Evolutionary conservation across 495 filamentous ascomycete genomes (phyloP).

Genomic region (Neurospora sp.): DNA sequence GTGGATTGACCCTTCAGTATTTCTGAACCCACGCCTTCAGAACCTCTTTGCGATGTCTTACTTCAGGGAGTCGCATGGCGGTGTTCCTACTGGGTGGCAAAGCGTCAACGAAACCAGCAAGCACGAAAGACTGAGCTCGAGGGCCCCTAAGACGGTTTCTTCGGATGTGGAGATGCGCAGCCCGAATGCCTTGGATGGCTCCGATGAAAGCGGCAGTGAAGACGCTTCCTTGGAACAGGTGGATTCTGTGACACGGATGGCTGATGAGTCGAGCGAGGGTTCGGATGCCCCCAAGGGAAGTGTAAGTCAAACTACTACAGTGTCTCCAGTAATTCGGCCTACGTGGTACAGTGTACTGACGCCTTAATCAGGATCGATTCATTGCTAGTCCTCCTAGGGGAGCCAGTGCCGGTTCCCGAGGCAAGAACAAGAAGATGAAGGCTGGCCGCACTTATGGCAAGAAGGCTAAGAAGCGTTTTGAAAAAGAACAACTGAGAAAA

Average conservation of each 20-base stretch:
- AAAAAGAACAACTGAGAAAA: slow-evolving; percentile 17
- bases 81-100: slow-evolving; percentile 56
- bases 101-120: slow-evolving; percentile 43
- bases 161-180: slow-evolving; percentile 26
- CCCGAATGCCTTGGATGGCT: slow-evolving; percentile 18
- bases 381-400: neutral
- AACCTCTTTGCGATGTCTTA: slow-evolving; percentile 62
- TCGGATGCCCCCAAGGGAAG: slow-evolving; percentile 19
- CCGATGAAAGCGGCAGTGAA: slow-evolving; percentile 36
- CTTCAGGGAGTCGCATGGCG: slow-evolving; percentile 36
- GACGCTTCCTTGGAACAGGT: slow-evolving; percentile 7
- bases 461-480: slow-evolving; percentile 24
- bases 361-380: neutral
- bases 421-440: slow-evolving; percentile 29
- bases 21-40: slow-evolving; percentile 45
- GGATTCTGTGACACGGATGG: slow-evolving; percentile 34
- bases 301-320: slow-evolving; percentile 10
- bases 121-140: slow-evolving; percentile 47
- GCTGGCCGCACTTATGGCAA: slow-evolving; percentile 25
- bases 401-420: slow-evolving; percentile 2
- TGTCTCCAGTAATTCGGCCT: neutral
- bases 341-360: neutral
- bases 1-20: slow-evolving; percentile 36
- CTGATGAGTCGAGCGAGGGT: slow-evolving; percentile 41
- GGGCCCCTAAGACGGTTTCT: slow-evolving; percentile 23